Base-by-base conservation (phyloP, 371 early-diverging fungal species). In the Coemansia sp. region DNA sequence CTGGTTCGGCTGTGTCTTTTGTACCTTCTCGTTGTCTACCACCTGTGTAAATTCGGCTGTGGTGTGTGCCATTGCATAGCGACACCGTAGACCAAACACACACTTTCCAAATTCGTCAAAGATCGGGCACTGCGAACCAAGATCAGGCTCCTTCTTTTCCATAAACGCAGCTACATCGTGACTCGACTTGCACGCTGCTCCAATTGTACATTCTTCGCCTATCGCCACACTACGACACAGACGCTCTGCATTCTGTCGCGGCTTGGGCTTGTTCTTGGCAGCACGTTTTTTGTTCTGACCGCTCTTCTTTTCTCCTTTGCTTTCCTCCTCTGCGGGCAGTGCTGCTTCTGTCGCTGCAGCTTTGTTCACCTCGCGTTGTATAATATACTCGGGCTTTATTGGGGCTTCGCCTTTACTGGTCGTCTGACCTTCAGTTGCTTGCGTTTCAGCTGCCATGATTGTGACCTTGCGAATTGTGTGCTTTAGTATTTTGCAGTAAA, bases 71-170 rank as follows among this genome's bases (percentile, higher is more conserved):
- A 72, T 74, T 24, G 91, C 80, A 68, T 70, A 95, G 14, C 96
- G 83, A 81, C 97, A 96, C 57, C 86, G 88, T 57, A 91, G 79
- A 4, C 95, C 92, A 67, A 60, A 85, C 80, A 54, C 84, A 86
- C 93, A 89, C 24, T 79, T 74, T 66, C 97, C 97, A 67, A 77
- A 88, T 13, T 80, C 58, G 4, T 88, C 88, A 72, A 89, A 93
- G 29, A 85, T 74, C 27, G 84, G 82, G 75, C 98, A 97, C 5
- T 59, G 69, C n/a, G 81, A 80, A 0, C 90, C 92, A 22, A 95
- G 63, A 70, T 97, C 97, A 6, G 86, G 83, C 4, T 81, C 90
- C 57, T 88, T 89, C 7, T 70, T 66, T 0, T 72, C 81, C 64
- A 92, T 55, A 61, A 86, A 92, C 16, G 64, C 84, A 16, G 82